Evolutionary conservation across 2,329 filamentous ascomycete genomes (phyloP), one percentile per base, ranked within the genome.

Genomic region (Zarea fungicola): DNA sequence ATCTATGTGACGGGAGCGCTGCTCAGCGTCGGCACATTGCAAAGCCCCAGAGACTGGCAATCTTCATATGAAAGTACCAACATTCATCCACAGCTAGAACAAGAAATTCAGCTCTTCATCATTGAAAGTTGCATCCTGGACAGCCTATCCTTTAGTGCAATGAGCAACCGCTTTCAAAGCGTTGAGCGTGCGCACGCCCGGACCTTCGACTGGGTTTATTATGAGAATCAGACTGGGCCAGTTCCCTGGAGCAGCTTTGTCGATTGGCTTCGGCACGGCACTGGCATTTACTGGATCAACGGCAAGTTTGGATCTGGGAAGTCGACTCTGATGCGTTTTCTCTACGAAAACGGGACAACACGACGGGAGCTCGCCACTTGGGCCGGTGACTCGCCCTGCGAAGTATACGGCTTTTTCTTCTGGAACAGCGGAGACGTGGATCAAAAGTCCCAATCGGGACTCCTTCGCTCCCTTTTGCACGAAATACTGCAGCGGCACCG

Each of bases 231-330:
- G 13, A n/a, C 6, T 8, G 21, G 18, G 3, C 14, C 10, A 5
- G 35, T 32, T 14, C 44, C 44, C 4, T 40, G 44, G 35, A 40
- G 35, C 25, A 34, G 16, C 23, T 54, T 51, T 28, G 21, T 26
- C 14, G 42, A 35, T 5, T 67, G 63, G 64, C 58, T 67, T 1
- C 36, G 49, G 9, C 35, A 34, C 0, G 58, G 55, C 1, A 21
- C 48, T 23, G 53, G 53, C 3, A 40, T 62, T 1, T 67, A 59
- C 50, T 64, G 63, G 56, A 60, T 70, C 18, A 58, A 56, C 21
- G 69, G 70, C 6, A 71, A 70, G 44, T 56, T 66, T 0, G 67
- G 68, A 4, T 62, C 63, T 3, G 68, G 67, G 0, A 71, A 71
- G 47, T 70, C 67, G 1, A 70, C 66, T 1, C 49, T 71, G 23